These are phyloP conservation scores for Fusarium haematococcum DNA, from an alignment of 2,329 filamentous ascomycete genomes.

Conservation along the genomic window DNA sequence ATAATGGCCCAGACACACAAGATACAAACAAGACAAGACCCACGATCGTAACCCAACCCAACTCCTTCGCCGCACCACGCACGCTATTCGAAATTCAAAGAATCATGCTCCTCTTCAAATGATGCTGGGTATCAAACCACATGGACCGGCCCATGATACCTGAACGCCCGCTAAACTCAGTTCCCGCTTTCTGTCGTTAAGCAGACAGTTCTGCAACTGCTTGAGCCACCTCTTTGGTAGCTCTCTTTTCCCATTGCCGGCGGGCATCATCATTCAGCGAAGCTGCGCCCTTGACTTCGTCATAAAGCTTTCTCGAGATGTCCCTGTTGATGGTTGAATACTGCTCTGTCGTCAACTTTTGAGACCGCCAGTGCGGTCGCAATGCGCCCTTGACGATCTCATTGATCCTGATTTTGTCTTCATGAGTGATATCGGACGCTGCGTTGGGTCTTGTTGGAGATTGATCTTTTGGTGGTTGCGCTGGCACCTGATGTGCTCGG, in stretches of 20 bases:
- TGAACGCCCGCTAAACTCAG: slow-evolving; percentile 48
- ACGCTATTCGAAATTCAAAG: slow-evolving; percentile 43
- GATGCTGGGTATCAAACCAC: slow-evolving; percentile 51
- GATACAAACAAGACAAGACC: slow-evolving; percentile 28
- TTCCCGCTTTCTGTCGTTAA: slow-evolving; percentile 49
- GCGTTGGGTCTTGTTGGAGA: slow-evolving; percentile 71
- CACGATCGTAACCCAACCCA: slow-evolving; percentile 24
- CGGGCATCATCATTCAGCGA: slow-evolving; percentile 74
- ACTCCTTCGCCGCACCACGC: slow-evolving; percentile 44
- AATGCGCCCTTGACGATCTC: slow-evolving; percentile 87
- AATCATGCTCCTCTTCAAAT: slow-evolving; percentile 44
- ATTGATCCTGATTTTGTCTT: slow-evolving; percentile 89
- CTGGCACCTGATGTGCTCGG: slow-evolving; percentile 55
- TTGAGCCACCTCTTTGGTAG: slow-evolving; percentile 80
- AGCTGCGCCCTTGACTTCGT: slow-evolving; percentile 66
- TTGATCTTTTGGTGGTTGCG: slow-evolving; percentile 70
- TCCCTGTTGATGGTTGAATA: slow-evolving; percentile 93
- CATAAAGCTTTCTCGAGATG: slow-evolving; percentile 90
- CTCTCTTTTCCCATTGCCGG: slow-evolving; percentile 80
- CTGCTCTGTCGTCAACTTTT: slow-evolving; percentile 85
- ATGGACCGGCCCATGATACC: slow-evolving; percentile 43
- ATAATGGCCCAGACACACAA: slow-evolving; percentile 26
- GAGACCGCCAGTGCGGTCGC: slow-evolving; percentile 84
- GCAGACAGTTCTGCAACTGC: slow-evolving; percentile 72
- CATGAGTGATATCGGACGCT: slow-evolving; percentile 72